Evolutionary conservation across 2,329 filamentous ascomycete species (phyloP).

Genomic region (Akanthomyces dipterigenus): DNA sequence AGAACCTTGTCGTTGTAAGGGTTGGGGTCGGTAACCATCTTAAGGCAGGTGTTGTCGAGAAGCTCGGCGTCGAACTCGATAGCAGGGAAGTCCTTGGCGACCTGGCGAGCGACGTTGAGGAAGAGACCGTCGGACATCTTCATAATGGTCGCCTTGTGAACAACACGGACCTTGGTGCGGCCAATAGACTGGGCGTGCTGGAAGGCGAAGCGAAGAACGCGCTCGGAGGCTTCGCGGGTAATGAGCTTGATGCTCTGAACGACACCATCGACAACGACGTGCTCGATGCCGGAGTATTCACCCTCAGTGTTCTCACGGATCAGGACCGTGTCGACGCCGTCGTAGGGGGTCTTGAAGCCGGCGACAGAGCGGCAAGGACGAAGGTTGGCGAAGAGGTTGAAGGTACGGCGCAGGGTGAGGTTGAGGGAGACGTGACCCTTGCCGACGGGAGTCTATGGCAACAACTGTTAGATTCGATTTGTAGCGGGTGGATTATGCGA

Average conservation of each 20-base stretch:
- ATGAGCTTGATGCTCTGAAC: slow-evolving; percentile 99
- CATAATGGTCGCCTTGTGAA: slow-evolving; percentile 99
- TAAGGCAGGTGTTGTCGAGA: slow-evolving; percentile 97
- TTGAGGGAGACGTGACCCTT: slow-evolving; percentile 99
- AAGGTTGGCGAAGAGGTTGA: slow-evolving; percentile 99
- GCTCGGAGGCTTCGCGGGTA: slow-evolving; percentile 88
- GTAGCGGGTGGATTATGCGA: not conserved
- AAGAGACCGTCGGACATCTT: slow-evolving; percentile 99
- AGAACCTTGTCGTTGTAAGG: slow-evolving; percentile 99
- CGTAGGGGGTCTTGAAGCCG: slow-evolving; percentile 98
- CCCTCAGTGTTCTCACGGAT: slow-evolving; percentile 99
- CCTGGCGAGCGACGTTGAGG: slow-evolving; percentile 75
- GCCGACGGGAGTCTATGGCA: slow-evolving; percentile 74
- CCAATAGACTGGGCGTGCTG: slow-evolving; percentile 92
- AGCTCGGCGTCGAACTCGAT: slow-evolving; percentile 98
- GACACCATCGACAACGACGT: slow-evolving; percentile 94
- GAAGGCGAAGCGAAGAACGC: slow-evolving; percentile 95
- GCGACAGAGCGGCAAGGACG: slow-evolving; percentile 95
- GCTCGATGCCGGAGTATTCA: slow-evolving; percentile 98
- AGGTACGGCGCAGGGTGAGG: slow-evolving; percentile 94
- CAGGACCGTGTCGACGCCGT: slow-evolving; percentile 91
- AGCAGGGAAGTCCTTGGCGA: slow-evolving; percentile 90
- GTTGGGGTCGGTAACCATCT: slow-evolving; percentile 92
- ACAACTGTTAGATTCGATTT: slow-evolving; percentile 14
- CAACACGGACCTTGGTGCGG: slow-evolving; percentile 92